These are phyloP conservation scores for Domatiomyces catenatus DNA, from an alignment of 2,329 filamentous ascomycete species.

Conservation along the genomic window DNA sequence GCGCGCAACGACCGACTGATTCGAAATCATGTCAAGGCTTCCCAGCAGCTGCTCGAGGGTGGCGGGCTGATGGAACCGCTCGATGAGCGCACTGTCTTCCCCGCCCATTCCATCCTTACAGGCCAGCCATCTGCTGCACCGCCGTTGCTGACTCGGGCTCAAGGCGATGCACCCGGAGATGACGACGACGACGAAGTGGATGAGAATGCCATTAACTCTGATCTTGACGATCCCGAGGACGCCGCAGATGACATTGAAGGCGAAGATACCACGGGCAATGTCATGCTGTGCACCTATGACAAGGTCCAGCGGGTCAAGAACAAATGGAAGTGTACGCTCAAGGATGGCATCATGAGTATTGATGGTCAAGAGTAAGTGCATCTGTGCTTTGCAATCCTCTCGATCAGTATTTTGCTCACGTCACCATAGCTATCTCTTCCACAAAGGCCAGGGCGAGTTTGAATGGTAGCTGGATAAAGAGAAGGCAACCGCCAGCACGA, in stretches of 20 bases:
- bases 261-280: conserved; percentile 67
- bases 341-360: conserved; percentile 87
- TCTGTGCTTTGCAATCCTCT: background rate
- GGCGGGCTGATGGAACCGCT: conserved; percentile 32
- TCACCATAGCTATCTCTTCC: conserved; percentile 63
- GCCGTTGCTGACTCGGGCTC: conserved; percentile 19
- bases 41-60: conserved; percentile 29
- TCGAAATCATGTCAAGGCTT: conserved; percentile 27
- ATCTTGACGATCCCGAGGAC: conserved; percentile 89
- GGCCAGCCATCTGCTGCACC: conserved; percentile 4
- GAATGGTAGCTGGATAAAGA: conserved; percentile 60
- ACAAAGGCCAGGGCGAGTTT: conserved; percentile 93
- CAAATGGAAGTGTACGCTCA: conserved; percentile 98
- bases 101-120: conserved; percentile 27
- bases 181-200: conserved; percentile 48
- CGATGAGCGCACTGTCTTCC: conserved; percentile 22
- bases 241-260: conserved; percentile 76
- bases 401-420: conserved; percentile 16
- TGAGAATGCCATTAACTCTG: conserved; percentile 95
- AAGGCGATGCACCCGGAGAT: conserved; percentile 43
- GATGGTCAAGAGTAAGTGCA: conserved; percentile 69
- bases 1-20: conserved; percentile 26
- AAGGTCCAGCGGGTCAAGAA: conserved; percentile 99
- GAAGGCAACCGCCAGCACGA: conserved; percentile 52
- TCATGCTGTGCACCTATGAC: conserved; percentile 98